Evolutionary conservation across 148 eudicot species (phyloP), one percentile per base, ranked within the genome.

Genomic region (Pharnaceum exiguum): DNA sequence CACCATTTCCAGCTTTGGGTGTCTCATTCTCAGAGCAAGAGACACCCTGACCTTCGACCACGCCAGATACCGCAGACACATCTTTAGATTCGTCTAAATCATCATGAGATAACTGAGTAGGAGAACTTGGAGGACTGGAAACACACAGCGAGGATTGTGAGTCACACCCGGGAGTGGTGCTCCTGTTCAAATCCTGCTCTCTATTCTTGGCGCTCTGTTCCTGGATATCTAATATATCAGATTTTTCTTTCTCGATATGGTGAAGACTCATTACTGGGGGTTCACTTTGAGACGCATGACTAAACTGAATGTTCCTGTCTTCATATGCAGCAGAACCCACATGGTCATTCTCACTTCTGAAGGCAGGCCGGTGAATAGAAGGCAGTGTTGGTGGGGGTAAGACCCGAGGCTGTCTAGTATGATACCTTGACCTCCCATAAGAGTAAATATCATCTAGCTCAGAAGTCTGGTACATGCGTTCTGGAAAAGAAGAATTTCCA

Each of bases 91-190:
- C 96, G 66, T 91, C 90, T 76, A 89, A 71, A 62, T 88, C 99
- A 72, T 83, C 99, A 67, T 84, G 89, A 44, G 97, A 90, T 32
- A 84, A 75, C 56, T 82, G 97, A 63, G 87, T 78, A 29, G 95
- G 89, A 55, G 97, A 87, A 57, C 57, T 75, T 61, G 97, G 97
- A 35, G 97, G 93, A 57, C 95, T 90, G 51, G 97, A 82, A 67
- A 90, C 95, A 60, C 85, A 87, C 51, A 90, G 83, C 29, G 97
- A 84, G 44, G 95, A 90, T 35, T 87, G 95, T 26, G 96, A 89
- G 39, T 85, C 96, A 77, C 85, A 77, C 62, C 90, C 77, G 17
- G 75, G 70, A 17, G 68, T 62, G 51, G 62, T 66, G 55, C 59
- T 72, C 52, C 73, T 59, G 23, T 77, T 74, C 64, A 61, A 52